Percentiles rank a stretch among this genome's conserved stretches.
Conservation (phyloP, 768 basidiomycete genomes). For the Mycena alexandri region DNA sequence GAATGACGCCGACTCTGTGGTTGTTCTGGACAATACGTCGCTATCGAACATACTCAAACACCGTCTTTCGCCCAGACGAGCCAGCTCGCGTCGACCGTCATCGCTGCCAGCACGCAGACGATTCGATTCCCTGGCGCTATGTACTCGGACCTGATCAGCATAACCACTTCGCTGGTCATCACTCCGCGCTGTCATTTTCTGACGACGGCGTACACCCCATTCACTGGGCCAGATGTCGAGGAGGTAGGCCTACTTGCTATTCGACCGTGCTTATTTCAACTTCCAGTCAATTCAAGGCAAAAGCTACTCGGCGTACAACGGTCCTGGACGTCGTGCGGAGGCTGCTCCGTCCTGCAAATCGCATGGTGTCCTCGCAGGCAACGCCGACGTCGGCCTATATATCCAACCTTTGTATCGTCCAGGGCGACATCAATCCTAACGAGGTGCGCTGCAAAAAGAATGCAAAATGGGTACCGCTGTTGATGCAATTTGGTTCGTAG, state of each 20-base stretch:
- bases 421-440: constrained; percentile 97
- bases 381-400: constrained; percentile 96
- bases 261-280: constrained; percentile 5
- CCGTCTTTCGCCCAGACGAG: constrained; percentile 93
- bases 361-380: constrained; percentile 94
- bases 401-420: constrained; percentile 97
- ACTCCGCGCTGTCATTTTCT: constrained; percentile 98
- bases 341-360: constrained; percentile 96
- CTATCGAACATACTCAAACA: constrained; percentile 89
- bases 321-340: constrained; percentile 99
- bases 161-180: constrained; percentile 95
- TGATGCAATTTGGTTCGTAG: no score
- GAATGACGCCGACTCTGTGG: constrained; percentile 96
- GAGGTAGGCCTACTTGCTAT: constrained; percentile 68
- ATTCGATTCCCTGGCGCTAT: constrained; percentile 98
- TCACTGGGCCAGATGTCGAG: constrained; percentile 96
- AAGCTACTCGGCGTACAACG: constrained; percentile 95
- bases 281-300: no score
- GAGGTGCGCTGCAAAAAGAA: no score
- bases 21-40: constrained; percentile 97
- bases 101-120: constrained; percentile 97
- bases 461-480: no score
- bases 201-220: constrained; percentile 99
- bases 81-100: constrained; percentile 94
- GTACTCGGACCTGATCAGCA: constrained; percentile 99